Base-by-base conservation (phyloP, 108 stramenopile genomes). In the Chaetoceros tenuissimus region DNA sequence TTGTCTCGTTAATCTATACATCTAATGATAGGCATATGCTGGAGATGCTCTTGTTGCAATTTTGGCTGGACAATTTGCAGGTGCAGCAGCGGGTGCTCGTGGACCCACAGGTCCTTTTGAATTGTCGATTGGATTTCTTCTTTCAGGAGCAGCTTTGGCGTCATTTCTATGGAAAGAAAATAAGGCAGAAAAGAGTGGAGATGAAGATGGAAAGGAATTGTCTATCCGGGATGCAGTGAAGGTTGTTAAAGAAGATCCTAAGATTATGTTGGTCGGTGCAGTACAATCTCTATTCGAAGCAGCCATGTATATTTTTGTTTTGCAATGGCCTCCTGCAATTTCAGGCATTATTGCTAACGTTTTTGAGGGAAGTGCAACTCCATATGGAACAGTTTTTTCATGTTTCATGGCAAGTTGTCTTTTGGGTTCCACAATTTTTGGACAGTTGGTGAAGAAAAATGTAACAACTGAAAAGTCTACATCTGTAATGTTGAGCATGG, bases 51-150 rank as follows among this genome's bases (percentile, higher is more conserved):
- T 97, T 64, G 93, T 95, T 18, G 98, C 98, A 25, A 95, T 99
- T 53, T 21, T 87, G 34, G 96, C 95, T 0, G 98, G 96, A 23
- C 85, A 95, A 64, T 63, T 99, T 31, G 94, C 96, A 0, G 73
- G 77, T 23, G 31, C 66, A n/a, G 89, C 90, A 16, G 94, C 92
- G n/a, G 59, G 64, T 20, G 25, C 50, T 21, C 75, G 86, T 1
- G 98, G 98, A 19, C 91, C 94, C 20, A 96, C 89, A 1, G 98
- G 97, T 5, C 98, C 98, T 10, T 99, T 99, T 61, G 95, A 99
- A 70, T 60, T 94, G 52, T 95, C 97, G 13, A 80, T 85, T 26
- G 92, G 65, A 26, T 87, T 98, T 44, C 81, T 97, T 2, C 60
- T 74, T 7, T n/a, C 84, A 44, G 96, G 91, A 24, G 88, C 86